phyloP scores from a whole-genome alignment of 164 flowering plant species.

The Stephania cephalantha region DNA sequence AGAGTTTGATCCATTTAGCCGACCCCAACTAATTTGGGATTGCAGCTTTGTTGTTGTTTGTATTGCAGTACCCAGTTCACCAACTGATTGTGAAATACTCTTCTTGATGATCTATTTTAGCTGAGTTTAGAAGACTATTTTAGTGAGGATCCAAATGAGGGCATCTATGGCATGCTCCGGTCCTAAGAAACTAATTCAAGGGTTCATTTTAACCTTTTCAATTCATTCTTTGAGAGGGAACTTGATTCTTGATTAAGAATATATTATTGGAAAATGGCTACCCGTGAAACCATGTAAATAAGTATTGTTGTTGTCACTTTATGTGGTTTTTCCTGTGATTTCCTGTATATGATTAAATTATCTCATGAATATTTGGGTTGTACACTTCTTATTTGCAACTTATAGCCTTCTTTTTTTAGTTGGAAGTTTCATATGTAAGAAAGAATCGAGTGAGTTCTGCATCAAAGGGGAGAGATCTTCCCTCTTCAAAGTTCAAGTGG shows the following conservation, averaged over 20 bases:
- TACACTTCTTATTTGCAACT: neutral
- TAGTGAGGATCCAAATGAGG: neutral
- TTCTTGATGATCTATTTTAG: neutral
- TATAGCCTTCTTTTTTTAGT: neutral
- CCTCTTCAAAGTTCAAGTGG: no score
- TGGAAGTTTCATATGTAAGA: no score
- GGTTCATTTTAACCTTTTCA: neutral
- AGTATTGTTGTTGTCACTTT: neutral
- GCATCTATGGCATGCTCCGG: neutral
- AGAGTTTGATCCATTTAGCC: no score
- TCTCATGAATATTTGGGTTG: neutral
- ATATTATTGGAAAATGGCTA: neutral
- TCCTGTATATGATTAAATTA: neutral
- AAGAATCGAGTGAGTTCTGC: no score
- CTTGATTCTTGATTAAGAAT: neutral
- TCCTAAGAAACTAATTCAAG: neutral
- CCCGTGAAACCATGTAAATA: neutral
- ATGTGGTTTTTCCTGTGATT: neutral
- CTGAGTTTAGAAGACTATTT: neutral
- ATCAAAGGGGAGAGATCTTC: no score
- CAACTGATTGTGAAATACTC: neutral
- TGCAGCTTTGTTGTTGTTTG: no score
- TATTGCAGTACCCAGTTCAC: neutral
- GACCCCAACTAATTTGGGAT: no score
- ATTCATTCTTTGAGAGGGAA: neutral